Percentiles rank a stretch among this genome's conserved stretches.
phyloP scores from a whole-genome alignment of 2,329 filamentous ascomycete species.

The Aureobasidium sp. region DNA sequence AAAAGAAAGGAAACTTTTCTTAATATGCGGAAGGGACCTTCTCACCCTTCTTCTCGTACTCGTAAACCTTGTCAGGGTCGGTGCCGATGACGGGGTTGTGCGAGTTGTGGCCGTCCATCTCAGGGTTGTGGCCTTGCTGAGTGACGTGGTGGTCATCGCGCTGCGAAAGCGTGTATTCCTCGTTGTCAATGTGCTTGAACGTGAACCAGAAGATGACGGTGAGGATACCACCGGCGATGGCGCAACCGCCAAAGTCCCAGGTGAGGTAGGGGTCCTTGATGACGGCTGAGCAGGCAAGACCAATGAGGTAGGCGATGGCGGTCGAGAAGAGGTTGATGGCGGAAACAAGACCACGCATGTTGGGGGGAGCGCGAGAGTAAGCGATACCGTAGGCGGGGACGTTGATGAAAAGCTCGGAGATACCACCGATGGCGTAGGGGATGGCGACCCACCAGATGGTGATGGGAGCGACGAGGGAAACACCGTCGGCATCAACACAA shows the following conservation, averaged over 20 bases:
- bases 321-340: conserved; percentile 34
- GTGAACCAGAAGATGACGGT: conserved; percentile 41
- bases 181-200: conserved; percentile 34
- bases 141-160: conserved; percentile 15
- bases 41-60: conserved; percentile 14
- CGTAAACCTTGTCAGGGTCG: conserved; percentile 11
- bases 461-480: conserved; percentile 28
- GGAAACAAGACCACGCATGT: conserved; percentile 36
- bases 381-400: conserved; percentile 39
- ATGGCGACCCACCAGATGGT: conserved; percentile 36
- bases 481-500: conserved; percentile 23
- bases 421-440: conserved; percentile 29
- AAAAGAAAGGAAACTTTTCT: background rate
- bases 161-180: conserved; percentile 18
- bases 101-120: conserved; percentile 12
- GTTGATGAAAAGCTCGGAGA: conserved; percentile 35
- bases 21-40: background rate
- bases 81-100: conserved; percentile 13
- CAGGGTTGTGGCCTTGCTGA: conserved; percentile 11
- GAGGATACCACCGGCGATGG: conserved; percentile 40
- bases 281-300: conserved; percentile 20
- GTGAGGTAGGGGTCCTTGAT: conserved; percentile 41
- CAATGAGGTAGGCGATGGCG: conserved; percentile 32
- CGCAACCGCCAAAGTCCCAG: conserved; percentile 42
- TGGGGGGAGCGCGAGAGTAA: conserved; percentile 33